A percentile compares a stretch with the other conserved stretches of the same genome.
These are phyloP conservation scores for Claviceps monticola DNA, from an alignment of 2,329 filamentous ascomycete genomes.

Conservation along the genomic window DNA sequence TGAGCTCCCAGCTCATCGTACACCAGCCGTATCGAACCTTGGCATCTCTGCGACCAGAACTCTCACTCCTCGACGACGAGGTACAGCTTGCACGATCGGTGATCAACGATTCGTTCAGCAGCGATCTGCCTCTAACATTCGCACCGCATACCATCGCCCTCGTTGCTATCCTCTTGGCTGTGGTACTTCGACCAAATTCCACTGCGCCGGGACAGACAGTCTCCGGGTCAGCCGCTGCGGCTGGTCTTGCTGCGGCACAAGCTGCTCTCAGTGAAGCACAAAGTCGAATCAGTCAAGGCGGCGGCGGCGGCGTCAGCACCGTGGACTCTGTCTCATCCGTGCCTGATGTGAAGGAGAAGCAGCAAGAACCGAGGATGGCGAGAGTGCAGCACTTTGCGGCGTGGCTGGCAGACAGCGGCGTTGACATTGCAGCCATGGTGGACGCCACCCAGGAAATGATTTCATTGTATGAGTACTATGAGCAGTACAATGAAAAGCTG, in stretches of 20 bases:
- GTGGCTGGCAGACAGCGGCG: conserved; percentile 75
- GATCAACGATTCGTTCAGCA: conserved; percentile 87
- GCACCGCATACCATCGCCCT: conserved; percentile 82
- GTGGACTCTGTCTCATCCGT: conserved; percentile 4
- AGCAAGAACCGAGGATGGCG: conserved; percentile 42
- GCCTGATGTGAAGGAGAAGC: conserved; percentile 31
- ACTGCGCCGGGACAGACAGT: conserved; percentile 16
- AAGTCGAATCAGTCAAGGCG: conserved; percentile 13
- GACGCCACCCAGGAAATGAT: conserved; percentile 88
- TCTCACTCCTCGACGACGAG: conserved; percentile 66
- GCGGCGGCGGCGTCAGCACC: not conserved
- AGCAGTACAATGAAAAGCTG: conserved; percentile 46
- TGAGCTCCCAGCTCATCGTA: conserved; percentile 78
- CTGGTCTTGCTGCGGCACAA: conserved; percentile 35
- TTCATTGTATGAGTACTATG: conserved; percentile 64
- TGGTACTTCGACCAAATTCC: conserved; percentile 58
- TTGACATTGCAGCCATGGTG: conserved; percentile 73
- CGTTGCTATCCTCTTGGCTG: conserved; percentile 67
- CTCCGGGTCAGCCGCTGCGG: conserved; percentile 19
- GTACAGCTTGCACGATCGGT: conserved; percentile 63
- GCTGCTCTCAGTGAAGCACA: conserved; percentile 35
- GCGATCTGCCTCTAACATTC: conserved; percentile 74
- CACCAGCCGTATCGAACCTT: conserved; percentile 84
- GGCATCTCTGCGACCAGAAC: conserved; percentile 52
- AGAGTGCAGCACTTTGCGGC: conserved; percentile 54